Percentiles rank a stretch among this genome's conserved stretches.
Conservation (phyloP, 139 green algal genomes). For the Chlamydomonas sphaeroides region DNA sequence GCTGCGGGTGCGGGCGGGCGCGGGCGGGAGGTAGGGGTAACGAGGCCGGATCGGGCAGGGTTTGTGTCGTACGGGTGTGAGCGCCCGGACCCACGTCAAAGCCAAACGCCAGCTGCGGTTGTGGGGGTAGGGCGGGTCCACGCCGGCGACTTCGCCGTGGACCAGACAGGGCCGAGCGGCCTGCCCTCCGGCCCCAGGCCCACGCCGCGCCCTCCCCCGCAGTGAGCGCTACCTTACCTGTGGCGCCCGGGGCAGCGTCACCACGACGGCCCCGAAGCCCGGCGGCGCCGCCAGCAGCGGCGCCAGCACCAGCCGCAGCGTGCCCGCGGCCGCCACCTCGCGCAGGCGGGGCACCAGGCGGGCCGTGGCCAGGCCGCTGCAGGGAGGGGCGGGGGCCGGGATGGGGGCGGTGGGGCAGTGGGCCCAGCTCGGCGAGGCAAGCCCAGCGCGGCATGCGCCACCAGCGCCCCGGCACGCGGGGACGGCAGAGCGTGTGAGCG, state of each 20-base stretch:
- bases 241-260: conserved; percentile 24
- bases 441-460: too few species aligned
- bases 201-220: not conserved
- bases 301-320: conserved; percentile 19
- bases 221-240: not conserved
- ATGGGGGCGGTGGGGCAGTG: too few species aligned
- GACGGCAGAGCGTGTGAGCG: too few species aligned
- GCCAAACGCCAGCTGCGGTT: conserved; percentile 2
- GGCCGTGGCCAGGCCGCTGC: conserved; percentile 17
- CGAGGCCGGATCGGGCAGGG: too few species aligned
- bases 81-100: conserved; percentile 13
- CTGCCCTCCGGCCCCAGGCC: too few species aligned
- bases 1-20: not conserved
- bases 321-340: conserved; percentile 26
- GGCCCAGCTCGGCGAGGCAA: too few species aligned
- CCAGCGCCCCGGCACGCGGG: too few species aligned
- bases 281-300: conserved; percentile 29
- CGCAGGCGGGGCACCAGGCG: conserved; percentile 19
- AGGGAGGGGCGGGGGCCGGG: too few species aligned
- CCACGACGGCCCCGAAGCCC: conserved; percentile 24
- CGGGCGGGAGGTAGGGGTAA: not conserved
- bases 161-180: too few species aligned
- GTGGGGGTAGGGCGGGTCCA: too few species aligned
- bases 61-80: too few species aligned
- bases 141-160: too few species aligned